A percentile compares a stretch with the other conserved stretches of the same genome.
These are phyloP conservation scores for Tylopilus subfusipes DNA, from an alignment of 768 basidiomycete species.

Conservation along the genomic window DNA sequence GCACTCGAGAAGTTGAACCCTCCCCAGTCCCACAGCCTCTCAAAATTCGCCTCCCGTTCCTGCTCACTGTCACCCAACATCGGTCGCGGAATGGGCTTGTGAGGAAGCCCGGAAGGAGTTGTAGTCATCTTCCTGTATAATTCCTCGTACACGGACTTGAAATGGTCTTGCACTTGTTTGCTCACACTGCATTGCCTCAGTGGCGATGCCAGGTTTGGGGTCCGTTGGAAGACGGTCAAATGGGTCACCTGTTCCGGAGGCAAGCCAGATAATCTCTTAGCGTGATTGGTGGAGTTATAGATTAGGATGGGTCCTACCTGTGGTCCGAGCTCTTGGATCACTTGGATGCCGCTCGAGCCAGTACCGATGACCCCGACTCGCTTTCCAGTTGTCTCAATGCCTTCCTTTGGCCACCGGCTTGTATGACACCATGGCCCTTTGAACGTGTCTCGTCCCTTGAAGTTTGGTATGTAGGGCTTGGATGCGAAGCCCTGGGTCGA, in stretches of 20 bases:
- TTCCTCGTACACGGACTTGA: constrained; percentile 9
- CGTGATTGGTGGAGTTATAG: too few relatives aligned
- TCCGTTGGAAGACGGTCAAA: constrained; percentile 14
- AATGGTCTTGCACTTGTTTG: constrained; percentile 2
- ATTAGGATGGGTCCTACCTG: neutral
- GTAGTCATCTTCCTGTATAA: constrained; percentile 1
- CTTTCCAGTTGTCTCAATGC: too few relatives aligned
- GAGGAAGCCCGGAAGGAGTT: neutral
- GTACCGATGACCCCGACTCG: neutral
- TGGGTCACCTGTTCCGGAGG: neutral
- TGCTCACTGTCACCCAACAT: constrained; percentile 2
- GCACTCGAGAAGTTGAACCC: constrained; percentile 5
- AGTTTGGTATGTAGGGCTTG: constrained; percentile 12
- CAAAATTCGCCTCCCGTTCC: constrained; percentile 9
- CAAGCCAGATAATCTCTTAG: too few relatives aligned
- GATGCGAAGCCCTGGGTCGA: neutral
- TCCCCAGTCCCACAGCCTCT: constrained; percentile 5
- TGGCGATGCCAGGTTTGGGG: constrained; percentile 6
- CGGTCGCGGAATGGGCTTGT: neutral
- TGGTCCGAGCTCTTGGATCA: neutral
- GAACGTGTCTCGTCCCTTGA: constrained; percentile 11
- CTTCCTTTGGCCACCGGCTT: too few relatives aligned
- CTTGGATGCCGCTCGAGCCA: neutral
- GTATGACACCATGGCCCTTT: constrained; percentile 10
- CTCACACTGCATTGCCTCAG: constrained; percentile 1